Evolutionary conservation across 129 eudicot genomes (phyloP).

Genomic region (Dittrichia graveolens): DNA sequence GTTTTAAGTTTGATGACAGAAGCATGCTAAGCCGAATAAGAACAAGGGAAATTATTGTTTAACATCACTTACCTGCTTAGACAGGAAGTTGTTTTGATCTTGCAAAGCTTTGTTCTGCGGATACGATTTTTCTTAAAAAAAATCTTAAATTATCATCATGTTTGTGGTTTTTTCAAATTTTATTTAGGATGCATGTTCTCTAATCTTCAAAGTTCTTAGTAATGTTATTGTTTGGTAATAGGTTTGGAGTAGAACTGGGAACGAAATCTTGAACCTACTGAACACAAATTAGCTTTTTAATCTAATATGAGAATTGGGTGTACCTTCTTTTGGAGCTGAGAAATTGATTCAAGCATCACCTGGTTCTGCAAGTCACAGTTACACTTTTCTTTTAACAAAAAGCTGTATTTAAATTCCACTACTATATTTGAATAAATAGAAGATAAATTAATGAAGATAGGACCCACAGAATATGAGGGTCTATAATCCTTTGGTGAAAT

Average conservation of each 20-base stretch:
- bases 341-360: conserved; percentile 77
- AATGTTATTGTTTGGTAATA: neutral
- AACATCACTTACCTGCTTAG: conserved; percentile 51
- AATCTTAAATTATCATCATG: neutral
- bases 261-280: conserved; percentile 3
- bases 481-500: neutral
- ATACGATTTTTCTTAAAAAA: neutral
- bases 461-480: neutral
- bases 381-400: neutral
- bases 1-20: neutral
- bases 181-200: neutral
- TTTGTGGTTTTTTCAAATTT: neutral
- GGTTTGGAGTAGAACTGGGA: neutral
- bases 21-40: neutral
- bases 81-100: conserved; percentile 62
- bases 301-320: neutral
- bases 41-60: neutral
- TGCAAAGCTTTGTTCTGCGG: conserved; percentile 80
- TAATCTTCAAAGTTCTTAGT: neutral
- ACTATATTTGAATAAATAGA: neutral
- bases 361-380: conserved; percentile 62
- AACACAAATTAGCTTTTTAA: neutral
- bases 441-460: neutral
- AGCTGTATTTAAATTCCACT: neutral
- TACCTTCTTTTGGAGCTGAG: conserved; percentile 81